Percentiles rank a stretch among this genome's conserved stretches.
Conservation (phyloP, 2,329 filamentous ascomycete genomes). For the Ophiostoma himal-ulmi region DNA sequence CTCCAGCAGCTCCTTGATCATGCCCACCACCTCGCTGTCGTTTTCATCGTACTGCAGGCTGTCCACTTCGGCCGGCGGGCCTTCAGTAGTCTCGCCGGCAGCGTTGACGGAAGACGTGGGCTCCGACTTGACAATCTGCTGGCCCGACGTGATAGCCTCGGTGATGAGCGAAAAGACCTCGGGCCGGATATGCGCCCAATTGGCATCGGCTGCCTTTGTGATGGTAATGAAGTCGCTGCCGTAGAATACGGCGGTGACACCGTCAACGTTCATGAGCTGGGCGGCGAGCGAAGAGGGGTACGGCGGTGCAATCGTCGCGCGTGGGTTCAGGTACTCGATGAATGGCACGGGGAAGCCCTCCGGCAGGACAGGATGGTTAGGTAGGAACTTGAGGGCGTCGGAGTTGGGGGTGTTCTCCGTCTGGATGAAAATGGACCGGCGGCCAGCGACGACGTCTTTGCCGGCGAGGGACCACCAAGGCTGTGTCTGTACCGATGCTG, state of each 20-base stretch:
- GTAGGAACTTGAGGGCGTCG: conserved; percentile 95
- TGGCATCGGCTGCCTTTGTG: conserved; percentile 78
- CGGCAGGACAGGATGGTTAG: conserved; percentile 81
- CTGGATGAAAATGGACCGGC: conserved; percentile 91
- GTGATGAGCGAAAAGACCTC: conserved; percentile 95
- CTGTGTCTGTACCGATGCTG: conserved; percentile 26
- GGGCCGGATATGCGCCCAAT: conserved; percentile 92
- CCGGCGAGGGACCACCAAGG: conserved; percentile 26
- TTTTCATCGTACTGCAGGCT: conserved; percentile 79
- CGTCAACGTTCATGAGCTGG: conserved; percentile 86
- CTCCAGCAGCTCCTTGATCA: conserved; percentile 97
- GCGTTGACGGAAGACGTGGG: conserved; percentile 34
- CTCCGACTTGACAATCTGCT: conserved; percentile 66
- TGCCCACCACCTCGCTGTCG: conserved; percentile 88
- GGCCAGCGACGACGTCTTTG: conserved; percentile 30
- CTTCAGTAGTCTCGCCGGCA: conserved; percentile 28
- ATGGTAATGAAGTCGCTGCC: conserved; percentile 95
- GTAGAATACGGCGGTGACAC: conserved; percentile 92
- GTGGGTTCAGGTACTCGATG: conserved; percentile 85
- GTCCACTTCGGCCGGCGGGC: conserved; percentile 51
- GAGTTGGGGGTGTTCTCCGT: conserved; percentile 90
- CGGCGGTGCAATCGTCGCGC: conserved; percentile 80
- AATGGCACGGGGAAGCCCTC: conserved; percentile 66
- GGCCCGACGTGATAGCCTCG: conserved; percentile 78
- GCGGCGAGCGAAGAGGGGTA: conserved; percentile 88